phyloP scores from a whole-genome alignment of 169 alveolate species.

The Eimeria necatrix region DNA sequence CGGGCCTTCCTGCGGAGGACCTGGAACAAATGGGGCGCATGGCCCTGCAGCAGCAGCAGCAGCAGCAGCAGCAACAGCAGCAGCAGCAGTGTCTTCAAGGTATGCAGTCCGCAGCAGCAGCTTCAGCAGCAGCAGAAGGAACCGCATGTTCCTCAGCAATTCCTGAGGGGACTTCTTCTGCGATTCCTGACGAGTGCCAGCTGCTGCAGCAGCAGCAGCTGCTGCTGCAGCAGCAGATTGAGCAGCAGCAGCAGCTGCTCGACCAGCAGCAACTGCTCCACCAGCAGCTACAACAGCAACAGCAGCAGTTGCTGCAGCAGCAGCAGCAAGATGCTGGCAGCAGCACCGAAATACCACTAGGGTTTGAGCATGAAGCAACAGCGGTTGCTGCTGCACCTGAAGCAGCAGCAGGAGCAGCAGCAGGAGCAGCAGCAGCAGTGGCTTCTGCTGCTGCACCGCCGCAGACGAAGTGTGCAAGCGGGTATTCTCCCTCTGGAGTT shows the following conservation, averaged over 20 bases:
- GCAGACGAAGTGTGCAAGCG: background rate
- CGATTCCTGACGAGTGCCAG: background rate
- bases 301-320: too few relatives aligned
- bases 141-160: background rate
- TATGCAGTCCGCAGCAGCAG: constrained; percentile 25
- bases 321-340: background rate
- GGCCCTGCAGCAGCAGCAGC: constrained; percentile 66
- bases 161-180: background rate
- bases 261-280: background rate
- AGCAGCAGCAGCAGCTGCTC: background rate
- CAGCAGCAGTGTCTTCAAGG: background rate
- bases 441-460: background rate
- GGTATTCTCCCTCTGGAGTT: background rate
- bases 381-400: background rate
- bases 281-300: background rate
- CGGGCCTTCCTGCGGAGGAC: constrained; percentile 42
- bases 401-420: background rate
- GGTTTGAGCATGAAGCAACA: background rate
- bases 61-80: constrained; percentile 2
- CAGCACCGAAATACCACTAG: background rate
- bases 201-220: constrained; percentile 53
- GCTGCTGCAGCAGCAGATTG: background rate
- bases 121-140: constrained; percentile 14
- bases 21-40: background rate
- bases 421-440: constrained; percentile 21